Evolutionary conservation across 1,284 basidiomycete genomes (phyloP).

Genomic region (Rhizopogon hawkerae): DNA sequence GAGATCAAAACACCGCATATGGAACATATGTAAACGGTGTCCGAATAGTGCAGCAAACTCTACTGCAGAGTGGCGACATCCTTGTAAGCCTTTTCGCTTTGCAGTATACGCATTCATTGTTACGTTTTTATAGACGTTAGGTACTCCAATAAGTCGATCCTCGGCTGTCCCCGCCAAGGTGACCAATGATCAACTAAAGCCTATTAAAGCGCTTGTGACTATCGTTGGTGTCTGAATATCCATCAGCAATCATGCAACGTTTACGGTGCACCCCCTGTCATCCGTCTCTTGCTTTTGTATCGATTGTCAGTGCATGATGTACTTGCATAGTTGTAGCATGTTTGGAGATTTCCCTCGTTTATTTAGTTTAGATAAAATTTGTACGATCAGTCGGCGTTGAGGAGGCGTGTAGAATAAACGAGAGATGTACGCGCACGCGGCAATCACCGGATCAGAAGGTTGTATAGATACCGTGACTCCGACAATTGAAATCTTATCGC

Average conservation of each 20-base stretch:
- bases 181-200: conserved; percentile 34
- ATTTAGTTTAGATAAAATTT: not conserved
- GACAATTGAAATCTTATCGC: conserved; percentile 2
- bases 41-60: conserved; percentile 27
- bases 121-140: conserved; percentile 28
- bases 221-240: conserved; percentile 20
- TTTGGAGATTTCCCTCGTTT: not conserved
- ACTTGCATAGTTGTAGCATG: not conserved
- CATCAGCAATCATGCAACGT: not conserved
- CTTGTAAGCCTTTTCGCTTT: conserved; percentile 27
- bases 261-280: not conserved
- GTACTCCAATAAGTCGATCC: conserved; percentile 29
- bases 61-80: conserved; percentile 33
- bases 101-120: conserved; percentile 4
- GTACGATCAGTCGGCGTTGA: not conserved
- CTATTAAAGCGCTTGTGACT: conserved; percentile 33
- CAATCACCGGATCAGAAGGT: not conserved
- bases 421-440: too few relatives aligned
- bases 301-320: too few relatives aligned
- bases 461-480: not conserved
- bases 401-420: not conserved
- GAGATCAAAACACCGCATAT: conserved; percentile 35
- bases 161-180: conserved; percentile 29
- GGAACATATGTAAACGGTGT: conserved; percentile 39
- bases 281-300: not conserved